Conservation (phyloP, 345 rosid genomes). For the Aegle marmelos region DNA sequence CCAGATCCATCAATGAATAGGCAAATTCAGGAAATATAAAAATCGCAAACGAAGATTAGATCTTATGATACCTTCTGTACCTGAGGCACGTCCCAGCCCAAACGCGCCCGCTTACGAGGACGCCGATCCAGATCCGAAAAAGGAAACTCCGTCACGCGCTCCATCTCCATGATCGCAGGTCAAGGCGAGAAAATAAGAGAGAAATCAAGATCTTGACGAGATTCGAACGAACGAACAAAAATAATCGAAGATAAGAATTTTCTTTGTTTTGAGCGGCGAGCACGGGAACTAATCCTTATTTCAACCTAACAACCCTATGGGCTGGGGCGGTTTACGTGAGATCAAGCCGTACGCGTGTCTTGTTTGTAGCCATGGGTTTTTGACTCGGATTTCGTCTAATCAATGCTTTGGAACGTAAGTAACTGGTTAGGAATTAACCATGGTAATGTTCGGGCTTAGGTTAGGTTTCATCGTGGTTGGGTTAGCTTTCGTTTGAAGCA, state of each 20-base stretch:
- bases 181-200: not conserved
- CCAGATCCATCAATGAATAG: conserved; percentile 5
- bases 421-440: conserved; percentile 10
- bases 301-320: conserved; percentile 21
- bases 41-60: not conserved
- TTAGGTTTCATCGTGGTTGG: conserved; percentile 34
- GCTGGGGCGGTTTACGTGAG: conserved; percentile 21
- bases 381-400: not conserved
- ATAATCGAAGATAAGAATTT: not conserved
- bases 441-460: conserved; percentile 25
- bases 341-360: conserved; percentile 55
- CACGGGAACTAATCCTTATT: conserved; percentile 19
- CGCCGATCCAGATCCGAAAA: conserved; percentile 69
- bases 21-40: too few relatives aligned
- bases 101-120: conserved; percentile 83
- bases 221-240: not conserved
- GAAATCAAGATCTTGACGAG: not conserved
- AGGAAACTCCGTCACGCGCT: conserved; percentile 72
- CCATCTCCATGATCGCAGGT: conserved; percentile 69
- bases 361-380: conserved; percentile 10
- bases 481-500: conserved; percentile 32
- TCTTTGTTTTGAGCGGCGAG: not conserved
- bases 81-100: conserved; percentile 87
- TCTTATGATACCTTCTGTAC: conserved; percentile 51
- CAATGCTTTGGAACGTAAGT: not conserved